phyloP scores from a whole-genome alignment of 2,329 filamentous ascomycete species.

The Aspergillus brasiliensis region DNA sequence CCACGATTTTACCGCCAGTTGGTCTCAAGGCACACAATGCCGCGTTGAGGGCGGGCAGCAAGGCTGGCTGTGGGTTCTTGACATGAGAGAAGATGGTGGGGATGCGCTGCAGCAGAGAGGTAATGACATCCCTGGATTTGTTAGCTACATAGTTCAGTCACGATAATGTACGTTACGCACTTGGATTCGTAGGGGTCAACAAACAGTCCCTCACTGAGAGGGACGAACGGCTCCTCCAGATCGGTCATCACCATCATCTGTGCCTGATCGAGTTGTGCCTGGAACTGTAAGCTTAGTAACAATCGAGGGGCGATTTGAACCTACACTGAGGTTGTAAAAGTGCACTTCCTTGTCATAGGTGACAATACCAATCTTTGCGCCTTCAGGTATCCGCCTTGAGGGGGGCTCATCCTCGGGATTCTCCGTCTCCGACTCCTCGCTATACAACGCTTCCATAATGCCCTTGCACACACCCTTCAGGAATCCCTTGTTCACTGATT shows the following conservation, averaged over 20 bases:
- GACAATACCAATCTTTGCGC: conserved; percentile 88
- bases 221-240: conserved; percentile 93
- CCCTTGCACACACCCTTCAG: conserved; percentile 88
- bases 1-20: conserved; percentile 90
- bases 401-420: conserved; percentile 56
- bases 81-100: conserved; percentile 83
- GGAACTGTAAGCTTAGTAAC: conserved; percentile 26
- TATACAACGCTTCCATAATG: conserved; percentile 81
- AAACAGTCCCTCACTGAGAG: conserved; percentile 86
- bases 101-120: conserved; percentile 78
- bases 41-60: conserved; percentile 81
- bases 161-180: conserved; percentile 40
- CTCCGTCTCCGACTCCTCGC: conserved; percentile 51
- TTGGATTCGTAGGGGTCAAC: conserved; percentile 92
- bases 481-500: conserved; percentile 87
- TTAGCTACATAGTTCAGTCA: conserved; percentile 25
- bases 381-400: conserved; percentile 66
- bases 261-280: conserved; percentile 77
- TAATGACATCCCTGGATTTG: conserved; percentile 67
- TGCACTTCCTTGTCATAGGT: conserved; percentile 97
- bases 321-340: conserved; percentile 90
- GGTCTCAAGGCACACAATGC: conserved; percentile 79
- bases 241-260: conserved; percentile 99
- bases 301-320: conserved; percentile 38
- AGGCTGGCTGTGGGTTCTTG: conserved; percentile 87